phyloP scores from a whole-genome alignment of 1,284 basidiomycete genomes.

The Pterula multifida region DNA sequence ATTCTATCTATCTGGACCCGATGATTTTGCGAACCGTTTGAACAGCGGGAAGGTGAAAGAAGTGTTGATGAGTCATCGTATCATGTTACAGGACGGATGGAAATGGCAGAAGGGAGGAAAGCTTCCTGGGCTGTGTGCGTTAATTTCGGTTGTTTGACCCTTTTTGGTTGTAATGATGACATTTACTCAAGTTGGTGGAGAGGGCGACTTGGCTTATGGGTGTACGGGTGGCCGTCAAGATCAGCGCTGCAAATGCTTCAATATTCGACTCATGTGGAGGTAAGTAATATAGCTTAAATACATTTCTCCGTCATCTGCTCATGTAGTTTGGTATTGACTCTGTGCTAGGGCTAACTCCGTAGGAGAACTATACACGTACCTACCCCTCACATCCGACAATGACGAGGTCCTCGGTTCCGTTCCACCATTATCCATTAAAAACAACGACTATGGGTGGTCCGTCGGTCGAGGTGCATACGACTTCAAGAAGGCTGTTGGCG shows the following conservation, averaged over 20 bases:
- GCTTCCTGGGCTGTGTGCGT: slow-evolving; percentile 50
- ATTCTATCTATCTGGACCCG: slow-evolving; percentile 43
- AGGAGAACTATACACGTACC: slow-evolving; percentile 50
- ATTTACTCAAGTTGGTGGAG: slow-evolving; percentile 40
- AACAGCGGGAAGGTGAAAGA: slow-evolving; percentile 26
- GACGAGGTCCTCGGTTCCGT: slow-evolving; percentile 28
- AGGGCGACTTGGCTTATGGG: slow-evolving; percentile 40
- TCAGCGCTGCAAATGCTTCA: slow-evolving; percentile 45
- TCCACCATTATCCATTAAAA: slow-evolving; percentile 36
- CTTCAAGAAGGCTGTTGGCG: slow-evolving; percentile 27
- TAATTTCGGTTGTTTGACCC: background rate
- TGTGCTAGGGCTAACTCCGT: slow-evolving; percentile 29
- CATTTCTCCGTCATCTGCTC: background rate
- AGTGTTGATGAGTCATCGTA: slow-evolving; percentile 41
- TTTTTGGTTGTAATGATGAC: background rate
- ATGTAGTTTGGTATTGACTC: background rate
- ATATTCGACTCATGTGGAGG: slow-evolving; percentile 58
- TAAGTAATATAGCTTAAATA: slow-evolving; percentile 17
- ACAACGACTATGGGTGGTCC: slow-evolving; percentile 47
- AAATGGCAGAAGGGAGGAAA: slow-evolving; percentile 55
- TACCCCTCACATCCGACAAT: slow-evolving; percentile 35
- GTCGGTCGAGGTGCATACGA: slow-evolving; percentile 43
- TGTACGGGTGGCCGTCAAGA: slow-evolving; percentile 49
- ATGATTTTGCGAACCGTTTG: slow-evolving; percentile 23
- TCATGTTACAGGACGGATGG: slow-evolving; percentile 46